Evolutionary conservation across 1,139 yeast genomes (phyloP), one percentile per base, ranked within the genome.

Genomic region (Kodamaea derodonti): DNA sequence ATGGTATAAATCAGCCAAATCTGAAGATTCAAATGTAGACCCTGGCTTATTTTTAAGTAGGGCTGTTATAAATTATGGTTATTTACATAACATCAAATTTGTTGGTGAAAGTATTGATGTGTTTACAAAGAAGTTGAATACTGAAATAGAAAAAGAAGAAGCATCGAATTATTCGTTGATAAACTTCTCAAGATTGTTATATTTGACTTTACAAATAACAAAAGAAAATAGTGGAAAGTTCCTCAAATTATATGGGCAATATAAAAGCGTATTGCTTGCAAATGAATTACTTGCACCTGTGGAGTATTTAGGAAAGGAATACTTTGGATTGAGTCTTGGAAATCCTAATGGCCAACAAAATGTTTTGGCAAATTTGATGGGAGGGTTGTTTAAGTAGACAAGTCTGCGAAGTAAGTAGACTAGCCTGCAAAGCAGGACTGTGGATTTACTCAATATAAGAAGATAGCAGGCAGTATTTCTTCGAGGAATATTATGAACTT

Each of bases 321-420:
- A 65, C 45, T 69, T 61, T 42, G 53, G 52, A 18, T 56, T 69
- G 43, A 56, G 54, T 29, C 46, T 67, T 46, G 84, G 83, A 11
- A 75, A 81, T 29, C 60, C 73, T 13, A 77, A 70, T 34, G 75
- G 72, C 33, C 80, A 75, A 38, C 71, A 70, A 13, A 86, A 87
- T 52, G 68, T 85, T 66, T 62, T 90, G 50, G 92, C 87, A 48
- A 87, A 83, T 50, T 70, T 90, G 66, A 85, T 90, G 95, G 81
- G 94, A 15, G 87, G 88, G 22, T 66, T 88, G 36, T 71, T 86
- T 47, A 68, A 68, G 46, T 69, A 52, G 36, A 8, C 6, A 24
- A 24, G n/a, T n/a, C n/a, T n/a, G n/a, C n/a, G n/a, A n/a, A n/a
- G n/a, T n/a, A n/a, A n/a, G n/a, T n/a, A n/a, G n/a, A n/a, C n/a